These are phyloP conservation scores for Madurella fahalii DNA, from an alignment of 2,329 filamentous ascomycete genomes.

Conservation along the genomic window DNA sequence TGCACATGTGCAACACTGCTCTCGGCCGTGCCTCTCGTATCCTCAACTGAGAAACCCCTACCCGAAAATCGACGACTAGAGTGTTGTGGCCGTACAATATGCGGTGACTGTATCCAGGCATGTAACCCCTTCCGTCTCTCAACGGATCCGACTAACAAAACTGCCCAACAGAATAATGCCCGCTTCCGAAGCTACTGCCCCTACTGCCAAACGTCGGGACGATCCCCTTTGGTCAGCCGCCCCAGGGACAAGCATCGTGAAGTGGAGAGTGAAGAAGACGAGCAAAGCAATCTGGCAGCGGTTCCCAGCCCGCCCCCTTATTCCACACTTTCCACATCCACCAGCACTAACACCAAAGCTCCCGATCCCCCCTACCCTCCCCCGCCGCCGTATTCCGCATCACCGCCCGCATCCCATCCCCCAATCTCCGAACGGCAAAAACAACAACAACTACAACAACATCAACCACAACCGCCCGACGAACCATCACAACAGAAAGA, in stretches of 20 bases:
- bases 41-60: slow-evolving; percentile 57
- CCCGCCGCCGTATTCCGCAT: slow-evolving; percentile 52
- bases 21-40: slow-evolving; percentile 45
- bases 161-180: slow-evolving; percentile 50
- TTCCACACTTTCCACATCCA: background rate
- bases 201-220: slow-evolving; percentile 65
- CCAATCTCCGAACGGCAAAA: no score
- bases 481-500: slow-evolving; percentile 28
- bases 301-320: background rate
- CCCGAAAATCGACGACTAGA: slow-evolving; percentile 57
- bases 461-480: no score
- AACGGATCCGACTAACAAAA: slow-evolving; percentile 5
- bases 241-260: background rate
- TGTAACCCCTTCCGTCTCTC: slow-evolving; percentile 24
- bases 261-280: background rate
- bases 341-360: background rate
- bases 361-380: slow-evolving; percentile 33
- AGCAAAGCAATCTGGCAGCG: background rate
- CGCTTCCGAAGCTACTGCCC: slow-evolving; percentile 66
- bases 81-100: slow-evolving; percentile 70
- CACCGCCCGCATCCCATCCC: no score
- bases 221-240: background rate
- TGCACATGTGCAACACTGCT: slow-evolving; percentile 67
- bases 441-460: no score
- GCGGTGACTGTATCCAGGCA: slow-evolving; percentile 64